Percentiles rank a stretch among this genome's conserved stretches.
Conservation (phyloP, 2,329 filamentous ascomycete species). For the Aspergillus sp. region DNA sequence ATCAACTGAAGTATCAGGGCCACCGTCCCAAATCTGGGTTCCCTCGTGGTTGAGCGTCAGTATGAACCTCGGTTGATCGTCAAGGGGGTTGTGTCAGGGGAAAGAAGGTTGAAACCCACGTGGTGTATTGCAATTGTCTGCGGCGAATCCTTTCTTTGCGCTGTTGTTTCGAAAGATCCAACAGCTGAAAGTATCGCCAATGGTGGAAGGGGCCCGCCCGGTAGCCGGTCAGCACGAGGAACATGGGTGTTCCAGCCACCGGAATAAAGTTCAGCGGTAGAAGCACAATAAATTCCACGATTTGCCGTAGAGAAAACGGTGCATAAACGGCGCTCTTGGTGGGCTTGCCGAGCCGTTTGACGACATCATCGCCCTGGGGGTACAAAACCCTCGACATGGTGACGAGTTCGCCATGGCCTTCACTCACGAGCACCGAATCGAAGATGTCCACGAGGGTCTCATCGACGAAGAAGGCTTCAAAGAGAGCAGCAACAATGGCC, state of each 20-base stretch:
- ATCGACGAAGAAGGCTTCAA: constrained; percentile 80
- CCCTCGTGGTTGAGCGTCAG: constrained; percentile 12
- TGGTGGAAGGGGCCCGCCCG: constrained; percentile 86
- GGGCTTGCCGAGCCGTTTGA: constrained; percentile 80
- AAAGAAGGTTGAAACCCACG: constrained; percentile 50
- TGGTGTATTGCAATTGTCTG: constrained; percentile 80
- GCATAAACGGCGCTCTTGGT: constrained; percentile 75
- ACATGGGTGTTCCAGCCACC: constrained; percentile 77
- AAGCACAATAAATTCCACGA: constrained; percentile 76
- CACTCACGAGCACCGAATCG: constrained; percentile 78
- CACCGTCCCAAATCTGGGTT: constrained; percentile 72
- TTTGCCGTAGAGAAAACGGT: constrained; percentile 89
- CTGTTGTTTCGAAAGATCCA: constrained; percentile 72
- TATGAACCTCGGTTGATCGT: neutral
- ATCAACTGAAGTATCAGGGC: constrained; percentile 85
- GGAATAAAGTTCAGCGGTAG: constrained; percentile 87
- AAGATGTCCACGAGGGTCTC: constrained; percentile 80
- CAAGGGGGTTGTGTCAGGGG: neutral
- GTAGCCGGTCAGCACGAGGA: constrained; percentile 84
- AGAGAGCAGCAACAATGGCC: constrained; percentile 65
- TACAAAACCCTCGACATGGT: constrained; percentile 66
- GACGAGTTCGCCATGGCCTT: constrained; percentile 70
- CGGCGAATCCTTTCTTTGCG: constrained; percentile 68
- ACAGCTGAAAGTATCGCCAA: constrained; percentile 84
- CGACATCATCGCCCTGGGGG: constrained; percentile 68